Percentiles rank a stretch among this genome's conserved stretches.
Conservation (phyloP, 306 rosid genomes). For the Lathyrus oleraceus region DNA sequence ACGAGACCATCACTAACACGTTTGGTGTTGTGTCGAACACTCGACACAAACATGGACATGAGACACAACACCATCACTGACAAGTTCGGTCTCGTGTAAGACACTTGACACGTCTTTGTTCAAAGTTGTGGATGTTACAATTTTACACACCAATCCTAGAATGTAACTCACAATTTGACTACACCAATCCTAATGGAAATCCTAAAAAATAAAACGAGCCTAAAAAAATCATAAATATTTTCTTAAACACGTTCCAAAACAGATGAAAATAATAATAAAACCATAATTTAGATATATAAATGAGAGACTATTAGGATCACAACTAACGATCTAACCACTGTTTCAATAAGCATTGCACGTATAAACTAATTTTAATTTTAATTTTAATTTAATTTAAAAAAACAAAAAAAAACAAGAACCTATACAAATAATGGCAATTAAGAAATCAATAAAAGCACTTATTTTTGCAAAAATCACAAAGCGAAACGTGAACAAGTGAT, state of each 20-base stretch:
- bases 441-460: constrained; percentile 32
- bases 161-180: constrained; percentile 39
- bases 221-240: neutral
- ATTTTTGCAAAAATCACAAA: constrained; percentile 28
- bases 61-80: too few species aligned
- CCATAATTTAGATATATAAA: constrained; percentile 5
- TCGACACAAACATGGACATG: too few species aligned
- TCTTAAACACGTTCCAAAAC: constrained; percentile 20
- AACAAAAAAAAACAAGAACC: neutral
- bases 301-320: constrained; percentile 27
- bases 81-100: too few species aligned
- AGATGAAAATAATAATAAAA: neutral
- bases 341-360: constrained; percentile 49
- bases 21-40: too few species aligned
- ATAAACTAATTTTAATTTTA: neutral
- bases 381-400: neutral
- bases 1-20: too few species aligned
- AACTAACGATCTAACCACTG: constrained; percentile 30
- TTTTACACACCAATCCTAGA: constrained; percentile 19
- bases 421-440: constrained; percentile 22
- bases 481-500: neutral
- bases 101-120: too few species aligned
- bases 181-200: neutral
- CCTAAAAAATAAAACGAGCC: neutral
- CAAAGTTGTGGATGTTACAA: too few species aligned